Percentiles rank a stretch among this genome's conserved stretches.
phyloP scores from a whole-genome alignment of 352 stramenopile genomes.

The Phytopythium oedochilum region DNA sequence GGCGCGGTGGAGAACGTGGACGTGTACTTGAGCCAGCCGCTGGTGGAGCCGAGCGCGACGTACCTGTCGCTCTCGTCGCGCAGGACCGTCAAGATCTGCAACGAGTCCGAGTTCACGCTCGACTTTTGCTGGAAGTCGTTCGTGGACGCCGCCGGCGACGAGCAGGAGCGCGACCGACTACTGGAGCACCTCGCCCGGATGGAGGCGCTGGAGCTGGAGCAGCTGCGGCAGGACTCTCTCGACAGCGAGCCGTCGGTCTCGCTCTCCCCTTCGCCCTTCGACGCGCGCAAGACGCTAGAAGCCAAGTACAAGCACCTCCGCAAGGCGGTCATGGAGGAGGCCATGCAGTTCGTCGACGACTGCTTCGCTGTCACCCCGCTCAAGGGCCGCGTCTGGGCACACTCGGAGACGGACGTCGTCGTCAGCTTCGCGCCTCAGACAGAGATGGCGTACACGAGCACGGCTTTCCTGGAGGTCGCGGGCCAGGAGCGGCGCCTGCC shows the following conservation, averaged over 20 bases:
- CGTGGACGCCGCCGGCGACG: slow-evolving; percentile 55
- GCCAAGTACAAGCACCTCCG: slow-evolving; percentile 91
- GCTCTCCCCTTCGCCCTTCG: slow-evolving; percentile 47
- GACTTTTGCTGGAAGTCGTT: slow-evolving; percentile 93
- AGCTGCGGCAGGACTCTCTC: slow-evolving; percentile 51
- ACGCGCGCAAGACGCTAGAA: slow-evolving; percentile 61
- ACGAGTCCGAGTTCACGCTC: slow-evolving; percentile 90
- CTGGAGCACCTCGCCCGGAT: slow-evolving; percentile 81
- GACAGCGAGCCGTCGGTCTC: slow-evolving; percentile 11
- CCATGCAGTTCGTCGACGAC: slow-evolving; percentile 93
- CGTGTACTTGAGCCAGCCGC: slow-evolving; percentile 85
- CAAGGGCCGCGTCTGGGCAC: slow-evolving; percentile 88
- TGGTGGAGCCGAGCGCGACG: slow-evolving; percentile 80
- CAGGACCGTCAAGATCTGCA: slow-evolving; percentile 90
- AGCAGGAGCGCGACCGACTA: slow-evolving; percentile 76
- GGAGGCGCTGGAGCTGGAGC: slow-evolving; percentile 63
- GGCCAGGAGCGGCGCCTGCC: slow-evolving; percentile 87
- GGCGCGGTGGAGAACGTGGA: slow-evolving; percentile 85
- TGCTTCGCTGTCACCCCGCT: slow-evolving; percentile 90
- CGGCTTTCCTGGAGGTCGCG: slow-evolving; percentile 87
- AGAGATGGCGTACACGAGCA: slow-evolving; percentile 77
- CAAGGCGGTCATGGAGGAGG: slow-evolving; percentile 86
- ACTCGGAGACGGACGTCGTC: slow-evolving; percentile 89
- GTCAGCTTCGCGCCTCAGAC: slow-evolving; percentile 86
- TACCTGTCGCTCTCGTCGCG: slow-evolving; percentile 92